These are phyloP conservation scores for Prunus davidiana DNA, from an alignment of 306 rosid species.

Conservation along the genomic window DNA sequence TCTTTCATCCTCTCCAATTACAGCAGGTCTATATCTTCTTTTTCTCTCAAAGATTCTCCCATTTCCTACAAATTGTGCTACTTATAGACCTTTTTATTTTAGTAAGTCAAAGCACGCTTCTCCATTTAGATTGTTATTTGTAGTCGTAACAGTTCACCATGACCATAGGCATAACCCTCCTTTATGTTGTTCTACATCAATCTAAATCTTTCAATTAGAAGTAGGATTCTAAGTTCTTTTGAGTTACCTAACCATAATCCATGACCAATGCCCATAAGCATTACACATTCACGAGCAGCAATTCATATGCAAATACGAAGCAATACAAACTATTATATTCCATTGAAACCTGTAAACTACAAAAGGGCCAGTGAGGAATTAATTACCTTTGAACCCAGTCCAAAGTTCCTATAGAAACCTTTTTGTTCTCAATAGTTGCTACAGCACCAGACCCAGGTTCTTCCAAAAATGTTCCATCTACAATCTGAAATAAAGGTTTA, in stretches of 20 bases:
- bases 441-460: constrained; percentile 99
- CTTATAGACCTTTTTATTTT: neutral
- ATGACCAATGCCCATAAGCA: neutral
- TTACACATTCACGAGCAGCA: neutral
- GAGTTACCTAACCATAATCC: neutral
- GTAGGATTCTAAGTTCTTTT: neutral
- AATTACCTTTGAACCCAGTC: constrained; percentile 85
- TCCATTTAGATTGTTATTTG: neutral
- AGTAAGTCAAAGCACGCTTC: neutral
- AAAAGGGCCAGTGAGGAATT: neutral
- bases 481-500: constrained; percentile 37
- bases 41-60: neutral
- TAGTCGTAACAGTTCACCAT: neutral
- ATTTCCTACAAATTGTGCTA: neutral
- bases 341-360: neutral
- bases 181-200: neutral
- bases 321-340: neutral
- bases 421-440: constrained; percentile 61
- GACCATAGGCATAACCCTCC: neutral
- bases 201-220: neutral
- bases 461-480: constrained; percentile 83
- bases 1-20: neutral
- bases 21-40: neutral
- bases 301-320: neutral
- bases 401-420: constrained; percentile 83